Conservation (phyloP, 805 yeast genomes). For the Candida adriatica region DNA sequence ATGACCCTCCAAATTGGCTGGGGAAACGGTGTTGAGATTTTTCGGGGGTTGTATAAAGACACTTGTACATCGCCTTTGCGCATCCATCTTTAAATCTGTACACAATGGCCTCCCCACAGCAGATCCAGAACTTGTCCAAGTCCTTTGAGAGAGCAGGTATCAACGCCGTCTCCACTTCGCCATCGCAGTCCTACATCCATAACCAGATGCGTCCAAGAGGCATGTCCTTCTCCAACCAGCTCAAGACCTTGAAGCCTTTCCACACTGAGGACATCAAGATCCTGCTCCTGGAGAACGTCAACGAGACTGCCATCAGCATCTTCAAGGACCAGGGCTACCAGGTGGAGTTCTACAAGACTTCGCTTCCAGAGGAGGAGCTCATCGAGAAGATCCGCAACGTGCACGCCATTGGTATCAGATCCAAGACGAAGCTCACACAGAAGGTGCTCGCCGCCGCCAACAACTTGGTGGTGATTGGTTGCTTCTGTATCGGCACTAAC, state of each 20-base stretch:
- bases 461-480: conserved; percentile 85
- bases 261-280: conserved; percentile 93
- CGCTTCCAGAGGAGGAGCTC: conserved; percentile 87
- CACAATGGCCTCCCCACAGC: conserved; percentile 61
- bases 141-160: conserved; percentile 51
- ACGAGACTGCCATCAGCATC: conserved; percentile 83
- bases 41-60: too few relatives aligned
- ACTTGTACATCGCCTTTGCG: too few relatives aligned
- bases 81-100: too few relatives aligned
- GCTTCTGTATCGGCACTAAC: conserved; percentile 99
- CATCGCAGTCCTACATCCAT: conserved; percentile 60
- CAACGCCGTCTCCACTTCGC: conserved; percentile 77
- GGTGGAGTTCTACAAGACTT: conserved; percentile 87
- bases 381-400: conserved; percentile 90
- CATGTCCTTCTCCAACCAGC: conserved; percentile 37
- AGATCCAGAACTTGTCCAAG: conserved; percentile 47
- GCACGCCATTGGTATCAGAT: conserved; percentile 97
- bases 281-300: conserved; percentile 85
- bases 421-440: conserved; percentile 85
- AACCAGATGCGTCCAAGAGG: conserved; percentile 39
- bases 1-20: too few relatives aligned
- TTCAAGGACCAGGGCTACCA: conserved; percentile 91
- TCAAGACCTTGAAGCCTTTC: conserved; percentile 85
- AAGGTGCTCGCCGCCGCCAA: conserved; percentile 78
- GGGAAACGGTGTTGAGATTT: too few relatives aligned